A percentile compares a stretch with the other conserved stretches of the same genome.
Evolutionary conservation across 2,329 filamentous ascomycete species (phyloP).

Genomic region (Epichloe baconii): DNA sequence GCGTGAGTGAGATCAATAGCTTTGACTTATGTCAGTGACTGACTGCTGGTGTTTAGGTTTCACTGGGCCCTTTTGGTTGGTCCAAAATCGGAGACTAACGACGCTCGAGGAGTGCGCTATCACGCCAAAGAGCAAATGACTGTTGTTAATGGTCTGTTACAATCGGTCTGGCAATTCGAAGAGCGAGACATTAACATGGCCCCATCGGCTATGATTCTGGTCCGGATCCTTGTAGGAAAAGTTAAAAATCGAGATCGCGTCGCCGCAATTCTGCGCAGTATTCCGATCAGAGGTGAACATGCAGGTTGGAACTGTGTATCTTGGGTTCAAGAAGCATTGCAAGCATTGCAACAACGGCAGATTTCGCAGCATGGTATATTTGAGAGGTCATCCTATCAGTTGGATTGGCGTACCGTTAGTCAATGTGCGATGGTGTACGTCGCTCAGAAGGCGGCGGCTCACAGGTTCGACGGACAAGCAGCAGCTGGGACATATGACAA

Average conservation of each 20-base stretch:
- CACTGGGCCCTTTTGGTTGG: conserved; percentile 1
- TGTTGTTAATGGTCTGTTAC: no score
- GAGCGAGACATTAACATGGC: background rate
- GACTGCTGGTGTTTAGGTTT: background rate
- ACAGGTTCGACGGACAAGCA: conserved; percentile 3
- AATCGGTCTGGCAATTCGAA: background rate
- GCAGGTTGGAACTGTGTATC: conserved; percentile 29
- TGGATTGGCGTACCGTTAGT: background rate
- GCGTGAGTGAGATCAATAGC: no score
- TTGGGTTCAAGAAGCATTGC: conserved; percentile 29
- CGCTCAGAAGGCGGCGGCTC: background rate
- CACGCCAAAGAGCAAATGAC: background rate
- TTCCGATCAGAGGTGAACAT: conserved; percentile 16
- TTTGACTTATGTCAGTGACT: no score
- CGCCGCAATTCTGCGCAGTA: conserved; percentile 16
- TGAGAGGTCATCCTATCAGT: background rate
- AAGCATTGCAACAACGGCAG: conserved; percentile 1
- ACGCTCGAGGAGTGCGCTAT: background rate
- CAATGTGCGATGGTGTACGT: background rate
- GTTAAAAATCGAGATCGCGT: conserved; percentile 16
- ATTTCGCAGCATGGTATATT: no score
- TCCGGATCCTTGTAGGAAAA: conserved; percentile 18
- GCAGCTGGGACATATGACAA: background rate
- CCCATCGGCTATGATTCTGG: conserved; percentile 8
- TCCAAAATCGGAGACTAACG: background rate